Base-by-base conservation (phyloP, 208 protist species). In the Trypanosoma grayi region DNA sequence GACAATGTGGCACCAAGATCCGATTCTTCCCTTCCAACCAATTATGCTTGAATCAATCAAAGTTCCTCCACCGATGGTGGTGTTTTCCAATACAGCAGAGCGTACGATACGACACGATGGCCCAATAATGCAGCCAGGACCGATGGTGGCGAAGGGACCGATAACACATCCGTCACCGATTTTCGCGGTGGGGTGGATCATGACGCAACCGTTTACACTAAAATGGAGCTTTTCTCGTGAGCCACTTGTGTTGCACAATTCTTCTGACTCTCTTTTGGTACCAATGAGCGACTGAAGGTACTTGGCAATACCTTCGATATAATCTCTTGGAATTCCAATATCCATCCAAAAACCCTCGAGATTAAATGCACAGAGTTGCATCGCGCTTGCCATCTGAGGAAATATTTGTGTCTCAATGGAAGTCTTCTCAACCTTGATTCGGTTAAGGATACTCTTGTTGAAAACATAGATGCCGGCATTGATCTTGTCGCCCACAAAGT, bases 341-440 rank as follows among this genome's bases (percentile, higher is more conserved):
- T 99, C 97, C 94, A 98, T 99, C 98, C 98, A 99, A 75, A 98
- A 98, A 34, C 97, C 93, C 33, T 92, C 77, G 11, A 99, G 83
- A 57, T 93, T 88, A 79, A 98, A 98, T 41, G 83, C 85, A 76
- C 83, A 98, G n/a, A 99, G 86, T 68, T 98, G 61, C n/a, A 72
- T 66, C 10, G 94, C 89, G 5, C 39, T 48, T 2, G 96, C 97
- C 95, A 99, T 93, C 16, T 87, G 13, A 7, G 98, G 98, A 70
- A 99, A 99, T 44, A 98, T 88, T 60, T 98, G 87, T 66, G 88
- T 95, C 75, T 99, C 98, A 55, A 99, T 98, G 25, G 94, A 98
- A 7, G 93, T 97, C 31, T 90, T 93, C 44, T 79, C 59, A 27
- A 89, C 64, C 39, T 93, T 79, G 37, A 99, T 98, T 60, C 97